A percentile compares a stretch with the other conserved stretches of the same genome.
These are phyloP conservation scores for Talaromyces funiculosus DNA, from an alignment of 2,329 filamentous ascomycete genomes.

Conservation along the genomic window DNA sequence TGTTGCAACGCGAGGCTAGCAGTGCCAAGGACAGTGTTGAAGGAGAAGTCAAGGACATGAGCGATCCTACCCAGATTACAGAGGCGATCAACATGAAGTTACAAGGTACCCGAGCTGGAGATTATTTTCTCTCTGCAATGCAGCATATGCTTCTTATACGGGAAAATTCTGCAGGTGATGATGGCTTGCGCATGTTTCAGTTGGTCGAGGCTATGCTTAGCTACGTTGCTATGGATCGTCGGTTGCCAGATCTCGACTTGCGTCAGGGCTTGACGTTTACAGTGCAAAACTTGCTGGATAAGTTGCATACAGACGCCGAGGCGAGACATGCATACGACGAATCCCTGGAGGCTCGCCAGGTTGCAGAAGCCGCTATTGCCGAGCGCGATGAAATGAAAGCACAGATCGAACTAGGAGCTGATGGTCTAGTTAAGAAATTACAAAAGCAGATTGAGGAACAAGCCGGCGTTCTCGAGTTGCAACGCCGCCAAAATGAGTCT, in stretches of 20 bases:
- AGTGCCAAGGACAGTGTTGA: slow-evolving; percentile 85
- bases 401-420: slow-evolving; percentile 82
- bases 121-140: slow-evolving; percentile 92
- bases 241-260: slow-evolving; percentile 92
- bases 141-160: slow-evolving; percentile 92
- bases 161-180: slow-evolving; percentile 77
- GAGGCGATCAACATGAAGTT: slow-evolving; percentile 87
- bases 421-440: slow-evolving; percentile 85
- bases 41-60: slow-evolving; percentile 83
- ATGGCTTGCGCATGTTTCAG: slow-evolving; percentile 91
- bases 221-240: slow-evolving; percentile 96
- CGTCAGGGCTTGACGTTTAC: slow-evolving; percentile 98
- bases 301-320: slow-evolving; percentile 93
- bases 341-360: slow-evolving; percentile 79
- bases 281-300: slow-evolving; percentile 89
- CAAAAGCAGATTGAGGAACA: slow-evolving; percentile 95
- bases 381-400: slow-evolving; percentile 93
- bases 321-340: slow-evolving; percentile 89
- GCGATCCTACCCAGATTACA: slow-evolving; percentile 85
- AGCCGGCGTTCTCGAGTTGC: slow-evolving; percentile 80
- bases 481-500: slow-evolving; percentile 76
- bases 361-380: slow-evolving; percentile 91
- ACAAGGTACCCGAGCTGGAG: slow-evolving; percentile 75
- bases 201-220: slow-evolving; percentile 98
- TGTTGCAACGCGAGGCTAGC: slow-evolving; percentile 83